Evolutionary conservation across 768 basidiomycete genomes (phyloP).

Genomic region (Pisolithus sp.): DNA sequence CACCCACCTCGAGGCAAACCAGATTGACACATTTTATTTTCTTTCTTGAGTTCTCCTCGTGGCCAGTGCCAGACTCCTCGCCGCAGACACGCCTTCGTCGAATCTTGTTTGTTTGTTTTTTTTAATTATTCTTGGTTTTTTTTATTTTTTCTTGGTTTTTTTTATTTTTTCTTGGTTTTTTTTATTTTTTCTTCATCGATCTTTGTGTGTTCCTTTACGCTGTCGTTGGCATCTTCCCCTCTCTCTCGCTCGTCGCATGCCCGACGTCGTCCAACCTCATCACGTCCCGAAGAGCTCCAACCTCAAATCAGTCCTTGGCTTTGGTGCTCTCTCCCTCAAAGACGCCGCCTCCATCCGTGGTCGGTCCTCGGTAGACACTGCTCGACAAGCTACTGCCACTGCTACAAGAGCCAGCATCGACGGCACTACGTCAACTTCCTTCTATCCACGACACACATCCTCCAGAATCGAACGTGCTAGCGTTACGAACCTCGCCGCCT

Average conservation of each 20-base stretch:
- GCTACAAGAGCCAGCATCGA: slow-evolving; percentile 38
- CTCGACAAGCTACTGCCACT: slow-evolving; percentile 23
- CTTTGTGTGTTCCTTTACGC: too few relatives aligned
- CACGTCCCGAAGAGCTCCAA: slow-evolving; percentile 35
- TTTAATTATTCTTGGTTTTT: too few relatives aligned
- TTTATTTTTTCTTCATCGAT: too few relatives aligned
- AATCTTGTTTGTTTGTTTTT: too few relatives aligned
- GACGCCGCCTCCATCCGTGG: slow-evolving; percentile 25
- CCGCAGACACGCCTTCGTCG: too few relatives aligned
- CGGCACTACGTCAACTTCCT: slow-evolving; percentile 28
- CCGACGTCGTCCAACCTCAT: slow-evolving; percentile 32
- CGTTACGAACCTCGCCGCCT: slow-evolving; percentile 38
- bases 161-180: too few relatives aligned
- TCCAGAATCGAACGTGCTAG: slow-evolving; percentile 28
- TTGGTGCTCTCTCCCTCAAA: slow-evolving; percentile 33
- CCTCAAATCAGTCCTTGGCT: slow-evolving; percentile 44
- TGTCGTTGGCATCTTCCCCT: too few relatives aligned
- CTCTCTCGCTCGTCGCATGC: slow-evolving; percentile 32
- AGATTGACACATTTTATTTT: too few relatives aligned
- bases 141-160: too few relatives aligned
- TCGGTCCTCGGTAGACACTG: slow-evolving; percentile 24
- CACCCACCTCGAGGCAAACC: too few relatives aligned
- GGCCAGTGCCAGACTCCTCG: too few relatives aligned
- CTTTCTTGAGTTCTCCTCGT: too few relatives aligned
- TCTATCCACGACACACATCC: slow-evolving; percentile 30